A percentile compares a stretch with the other conserved stretches of the same genome.
Evolutionary conservation across 306 rosid species (phyloP).

Genomic region (Cicer yamashitae): DNA sequence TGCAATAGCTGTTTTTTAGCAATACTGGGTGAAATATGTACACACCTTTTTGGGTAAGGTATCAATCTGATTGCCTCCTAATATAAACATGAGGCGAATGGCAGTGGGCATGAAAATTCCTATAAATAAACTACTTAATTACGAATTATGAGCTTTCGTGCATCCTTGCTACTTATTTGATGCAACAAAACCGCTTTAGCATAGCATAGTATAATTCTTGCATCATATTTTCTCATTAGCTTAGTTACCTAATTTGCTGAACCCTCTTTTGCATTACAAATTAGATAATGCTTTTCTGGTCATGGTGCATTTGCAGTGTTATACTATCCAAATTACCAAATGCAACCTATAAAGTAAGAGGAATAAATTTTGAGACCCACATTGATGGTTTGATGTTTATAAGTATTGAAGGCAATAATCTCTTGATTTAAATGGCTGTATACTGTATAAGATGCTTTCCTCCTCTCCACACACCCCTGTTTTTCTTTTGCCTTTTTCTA

Average conservation of each 20-base stretch:
- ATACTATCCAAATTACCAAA: not conserved
- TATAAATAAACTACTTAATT: not conserved
- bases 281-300: conserved; percentile 17
- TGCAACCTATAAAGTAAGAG: conserved; percentile 11
- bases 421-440: conserved; percentile 11
- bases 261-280: not conserved
- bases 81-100: not conserved
- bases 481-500: not conserved
- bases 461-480: not conserved
- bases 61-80: not conserved
- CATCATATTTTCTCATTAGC: not conserved
- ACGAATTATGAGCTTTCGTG: not conserved
- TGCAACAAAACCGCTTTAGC: conserved; percentile 5
- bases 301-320: not conserved
- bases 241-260: conserved; percentile 1
- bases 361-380: not conserved
- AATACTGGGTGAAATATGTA: not conserved
- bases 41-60: not conserved
- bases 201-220: not conserved
- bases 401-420: not conserved
- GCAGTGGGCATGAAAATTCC: conserved; percentile 10
- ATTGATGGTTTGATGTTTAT: conserved; percentile 28
- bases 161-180: conserved; percentile 1
- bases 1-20: too few relatives aligned
- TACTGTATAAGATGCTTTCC: conserved; percentile 13